phyloP scores from a whole-genome alignment of 2,329 filamentous ascomycete genomes.

The Fusarium palustre region DNA sequence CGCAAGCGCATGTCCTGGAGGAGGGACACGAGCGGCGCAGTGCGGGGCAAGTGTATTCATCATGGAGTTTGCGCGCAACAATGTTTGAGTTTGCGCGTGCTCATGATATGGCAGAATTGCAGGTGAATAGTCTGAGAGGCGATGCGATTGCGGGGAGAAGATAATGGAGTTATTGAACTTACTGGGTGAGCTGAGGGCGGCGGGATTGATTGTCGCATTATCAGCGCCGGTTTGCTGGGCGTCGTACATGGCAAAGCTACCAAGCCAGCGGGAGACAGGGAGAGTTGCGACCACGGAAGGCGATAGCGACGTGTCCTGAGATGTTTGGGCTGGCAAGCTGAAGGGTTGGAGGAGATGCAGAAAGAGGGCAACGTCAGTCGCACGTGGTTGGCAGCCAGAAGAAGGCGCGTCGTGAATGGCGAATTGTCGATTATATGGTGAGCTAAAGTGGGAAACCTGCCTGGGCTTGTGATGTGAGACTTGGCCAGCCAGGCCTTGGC shows the following conservation, averaged over 20 bases:
- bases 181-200: slow-evolving; percentile 84
- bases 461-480: slow-evolving; percentile 39
- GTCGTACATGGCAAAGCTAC: slow-evolving; percentile 54
- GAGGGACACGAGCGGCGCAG: slow-evolving; percentile 13
- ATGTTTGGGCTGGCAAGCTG: slow-evolving; percentile 63
- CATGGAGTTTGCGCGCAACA: slow-evolving; percentile 25
- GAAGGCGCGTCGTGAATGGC: slow-evolving; percentile 44
- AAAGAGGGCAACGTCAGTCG: slow-evolving; percentile 59
- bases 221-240: slow-evolving; percentile 76
- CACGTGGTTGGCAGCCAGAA: slow-evolving; percentile 63
- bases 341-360: slow-evolving; percentile 56
- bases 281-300: slow-evolving; percentile 46
- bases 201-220: slow-evolving; percentile 91
- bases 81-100: slow-evolving; percentile 2
- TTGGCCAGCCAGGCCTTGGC: slow-evolving; percentile 39
- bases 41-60: slow-evolving; percentile 36
- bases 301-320: slow-evolving; percentile 72
- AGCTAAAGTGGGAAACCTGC: slow-evolving; percentile 37
- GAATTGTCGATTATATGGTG: slow-evolving; percentile 45
- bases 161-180: slow-evolving; percentile 53
- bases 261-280: slow-evolving; percentile 43
- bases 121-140: slow-evolving; percentile 23
- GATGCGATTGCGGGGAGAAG: slow-evolving; percentile 33
- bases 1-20: slow-evolving; percentile 7
- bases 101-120: slow-evolving; percentile 5